Evolutionary conservation across 1,284 basidiomycete species (phyloP).

Genomic region (Cryptococcus wingfieldii): DNA sequence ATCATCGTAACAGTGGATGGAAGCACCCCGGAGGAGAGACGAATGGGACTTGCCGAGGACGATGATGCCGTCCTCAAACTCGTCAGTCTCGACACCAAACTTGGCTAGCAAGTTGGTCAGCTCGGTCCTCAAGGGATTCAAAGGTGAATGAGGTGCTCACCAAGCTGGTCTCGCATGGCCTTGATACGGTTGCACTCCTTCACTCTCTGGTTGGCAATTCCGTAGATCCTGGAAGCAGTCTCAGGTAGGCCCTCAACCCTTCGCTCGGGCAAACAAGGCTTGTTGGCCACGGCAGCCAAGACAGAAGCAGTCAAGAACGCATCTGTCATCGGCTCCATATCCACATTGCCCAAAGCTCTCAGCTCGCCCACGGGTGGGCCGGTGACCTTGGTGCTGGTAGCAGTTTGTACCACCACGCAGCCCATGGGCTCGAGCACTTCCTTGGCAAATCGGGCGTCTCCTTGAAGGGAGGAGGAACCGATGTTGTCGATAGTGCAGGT

Average conservation of each 20-base stretch:
- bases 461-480: slow-evolving; percentile 84
- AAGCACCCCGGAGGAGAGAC: slow-evolving; percentile 63
- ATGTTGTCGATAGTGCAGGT: slow-evolving; percentile 91
- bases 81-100: slow-evolving; percentile 88
- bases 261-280: slow-evolving; percentile 50
- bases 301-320: slow-evolving; percentile 94
- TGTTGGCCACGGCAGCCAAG: slow-evolving; percentile 77
- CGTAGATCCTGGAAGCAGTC: slow-evolving; percentile 73
- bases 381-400: slow-evolving; percentile 82
- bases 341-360: slow-evolving; percentile 77
- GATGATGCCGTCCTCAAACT: slow-evolving; percentile 90
- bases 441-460: slow-evolving; percentile 91
- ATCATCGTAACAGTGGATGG: slow-evolving; percentile 94
- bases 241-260: slow-evolving; percentile 41
- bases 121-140: not conserved
- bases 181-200: slow-evolving; percentile 97
- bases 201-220: slow-evolving; percentile 97
- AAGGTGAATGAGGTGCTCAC: slow-evolving; percentile 50
- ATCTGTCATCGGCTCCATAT: slow-evolving; percentile 99
- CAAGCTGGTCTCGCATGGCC: slow-evolving; percentile 93
- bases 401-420: slow-evolving; percentile 82
- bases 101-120: slow-evolving; percentile 60
- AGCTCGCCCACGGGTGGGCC: slow-evolving; percentile 80
- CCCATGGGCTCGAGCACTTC: slow-evolving; percentile 94
- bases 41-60: slow-evolving; percentile 70